Evolutionary conservation across 352 stramenopile genomes (phyloP).

Genomic region (Phytophthora cajani): DNA sequence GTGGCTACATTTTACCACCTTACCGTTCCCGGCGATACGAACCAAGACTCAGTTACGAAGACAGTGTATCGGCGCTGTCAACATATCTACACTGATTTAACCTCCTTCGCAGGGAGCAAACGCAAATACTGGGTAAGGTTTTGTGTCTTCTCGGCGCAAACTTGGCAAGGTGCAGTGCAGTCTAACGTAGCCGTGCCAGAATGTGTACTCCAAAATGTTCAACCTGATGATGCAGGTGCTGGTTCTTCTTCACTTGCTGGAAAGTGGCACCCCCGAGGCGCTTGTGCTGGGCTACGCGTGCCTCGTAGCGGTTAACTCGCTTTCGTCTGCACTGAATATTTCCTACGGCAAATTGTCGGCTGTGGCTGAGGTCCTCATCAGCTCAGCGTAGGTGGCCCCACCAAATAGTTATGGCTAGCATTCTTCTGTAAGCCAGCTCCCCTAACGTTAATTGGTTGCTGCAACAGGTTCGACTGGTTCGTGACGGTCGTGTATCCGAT

Average conservation of each 20-base stretch:
- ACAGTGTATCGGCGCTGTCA: background rate
- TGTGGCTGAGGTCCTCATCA: conserved; percentile 41
- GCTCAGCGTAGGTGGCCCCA: conserved; percentile 31
- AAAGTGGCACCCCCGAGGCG: conserved; percentile 27
- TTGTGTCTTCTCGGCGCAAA: background rate
- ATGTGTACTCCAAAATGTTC: conserved; percentile 39
- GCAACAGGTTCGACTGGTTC: conserved; percentile 37
- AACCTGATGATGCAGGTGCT: conserved; percentile 39
- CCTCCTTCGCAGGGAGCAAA: conserved; percentile 35
- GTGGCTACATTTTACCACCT: conserved; percentile 6
- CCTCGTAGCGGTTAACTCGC: conserved; percentile 33
- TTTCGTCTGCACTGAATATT: conserved; percentile 28
- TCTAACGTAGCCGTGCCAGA: conserved; percentile 26
- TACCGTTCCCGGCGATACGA: background rate
- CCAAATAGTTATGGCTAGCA: background rate
- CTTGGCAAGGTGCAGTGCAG: background rate
- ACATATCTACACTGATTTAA: conserved; percentile 28
- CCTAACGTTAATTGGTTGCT: background rate
- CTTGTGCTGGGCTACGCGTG: conserved; percentile 33
- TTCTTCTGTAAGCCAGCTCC: background rate
- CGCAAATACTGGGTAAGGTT: conserved; percentile 51
- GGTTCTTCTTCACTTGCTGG: conserved; percentile 31
- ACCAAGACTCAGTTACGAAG: background rate
- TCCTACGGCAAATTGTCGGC: conserved; percentile 29
- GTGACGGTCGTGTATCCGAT: conserved; percentile 43